Conservation (phyloP, 306 rosid genomes). For the Citrullus amarus region DNA sequence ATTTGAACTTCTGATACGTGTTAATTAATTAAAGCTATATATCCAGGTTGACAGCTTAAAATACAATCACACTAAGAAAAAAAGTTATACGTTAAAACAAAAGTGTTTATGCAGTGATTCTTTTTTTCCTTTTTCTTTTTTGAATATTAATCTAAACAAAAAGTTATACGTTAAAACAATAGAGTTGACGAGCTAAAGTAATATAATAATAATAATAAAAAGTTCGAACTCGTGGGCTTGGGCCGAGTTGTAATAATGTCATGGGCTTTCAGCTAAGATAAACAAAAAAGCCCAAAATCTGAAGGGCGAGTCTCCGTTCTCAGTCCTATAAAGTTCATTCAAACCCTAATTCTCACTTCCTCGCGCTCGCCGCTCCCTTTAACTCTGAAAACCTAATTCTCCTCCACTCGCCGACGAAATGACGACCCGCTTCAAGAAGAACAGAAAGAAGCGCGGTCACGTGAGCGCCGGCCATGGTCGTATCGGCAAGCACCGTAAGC, state of each 20-base stretch:
- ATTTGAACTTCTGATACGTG: no score
- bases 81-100: no score
- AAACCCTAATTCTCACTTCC: conserved; percentile 19
- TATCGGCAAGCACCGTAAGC: conserved; percentile 66
- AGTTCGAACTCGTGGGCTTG: not conserved
- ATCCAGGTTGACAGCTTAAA: no score
- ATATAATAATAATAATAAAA: no score
- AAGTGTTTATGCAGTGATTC: no score
- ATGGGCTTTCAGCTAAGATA: not conserved
- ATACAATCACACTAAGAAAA: no score
- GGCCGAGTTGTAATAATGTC: not conserved
- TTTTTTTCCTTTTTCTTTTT: no score
- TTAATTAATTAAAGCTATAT: no score
- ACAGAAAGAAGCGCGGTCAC: conserved; percentile 78
- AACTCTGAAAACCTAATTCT: not conserved
- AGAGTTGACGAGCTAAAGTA: no score
- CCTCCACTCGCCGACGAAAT: conserved; percentile 10
- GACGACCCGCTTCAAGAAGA: conserved; percentile 71
- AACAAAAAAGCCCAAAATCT: not conserved
- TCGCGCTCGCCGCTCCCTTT: conserved; percentile 13
- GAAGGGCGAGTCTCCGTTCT: not conserved
- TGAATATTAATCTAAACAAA: no score
- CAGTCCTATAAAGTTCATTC: not conserved
- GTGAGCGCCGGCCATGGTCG: conserved; percentile 81
- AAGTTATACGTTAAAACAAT: no score